Evolutionary conservation across 2,329 filamentous ascomycete genomes (phyloP).

Genomic region (Aspergillus carbonarius): DNA sequence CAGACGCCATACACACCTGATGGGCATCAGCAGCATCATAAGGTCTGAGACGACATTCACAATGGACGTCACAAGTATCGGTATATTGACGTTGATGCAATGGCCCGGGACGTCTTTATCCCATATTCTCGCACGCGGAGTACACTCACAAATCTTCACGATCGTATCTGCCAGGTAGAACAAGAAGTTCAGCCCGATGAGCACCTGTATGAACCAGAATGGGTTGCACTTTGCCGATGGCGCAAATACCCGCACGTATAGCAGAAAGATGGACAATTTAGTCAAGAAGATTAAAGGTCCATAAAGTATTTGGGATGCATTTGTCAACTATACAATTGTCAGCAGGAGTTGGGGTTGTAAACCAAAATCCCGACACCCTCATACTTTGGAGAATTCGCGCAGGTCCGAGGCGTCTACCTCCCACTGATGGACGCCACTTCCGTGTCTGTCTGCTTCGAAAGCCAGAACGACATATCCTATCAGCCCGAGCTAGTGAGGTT

Average conservation of each 20-base stretch:
- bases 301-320: constrained; percentile 28
- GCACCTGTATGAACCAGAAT: constrained; percentile 21
- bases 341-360: background rate
- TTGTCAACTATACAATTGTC: constrained; percentile 16
- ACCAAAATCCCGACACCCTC: background rate
- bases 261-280: constrained; percentile 30
- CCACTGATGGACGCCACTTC: constrained; percentile 21
- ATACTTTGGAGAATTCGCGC: constrained; percentile 19
- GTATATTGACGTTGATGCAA: constrained; percentile 25
- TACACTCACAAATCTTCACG: constrained; percentile 29
- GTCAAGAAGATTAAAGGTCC: constrained; percentile 29
- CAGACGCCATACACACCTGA: constrained; percentile 23
- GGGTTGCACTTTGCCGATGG: constrained; percentile 18
- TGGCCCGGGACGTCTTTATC: constrained; percentile 16
- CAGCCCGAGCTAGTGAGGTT: constrained; percentile 21
- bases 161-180: constrained; percentile 27
- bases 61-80: constrained; percentile 20
- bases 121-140: constrained; percentile 25
- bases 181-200: constrained; percentile 25
- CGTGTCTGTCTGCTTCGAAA: constrained; percentile 22
- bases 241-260: constrained; percentile 28
- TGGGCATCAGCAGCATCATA: constrained; percentile 24
- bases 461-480: constrained; percentile 23
- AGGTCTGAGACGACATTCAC: constrained; percentile 27
- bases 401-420: constrained; percentile 19